Conservation (phyloP, 345 rosid species). For the Populus euphratica region DNA sequence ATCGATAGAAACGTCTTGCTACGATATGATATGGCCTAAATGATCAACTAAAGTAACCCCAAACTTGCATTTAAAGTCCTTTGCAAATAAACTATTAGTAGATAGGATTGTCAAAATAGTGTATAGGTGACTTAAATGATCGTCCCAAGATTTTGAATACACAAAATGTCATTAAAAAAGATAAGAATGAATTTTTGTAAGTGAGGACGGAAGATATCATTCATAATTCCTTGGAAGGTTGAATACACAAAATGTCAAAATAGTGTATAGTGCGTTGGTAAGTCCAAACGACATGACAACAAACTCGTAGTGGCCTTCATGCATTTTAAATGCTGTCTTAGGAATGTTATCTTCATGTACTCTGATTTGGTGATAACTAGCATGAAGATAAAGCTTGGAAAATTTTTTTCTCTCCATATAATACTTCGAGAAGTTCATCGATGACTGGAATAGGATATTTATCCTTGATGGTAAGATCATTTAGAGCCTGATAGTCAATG, state of each 20-base stretch:
- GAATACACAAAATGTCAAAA: no score
- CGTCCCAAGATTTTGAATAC: background rate
- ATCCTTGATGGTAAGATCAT: background rate
- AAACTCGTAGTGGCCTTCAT: background rate
- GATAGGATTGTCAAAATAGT: background rate
- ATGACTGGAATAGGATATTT: background rate
- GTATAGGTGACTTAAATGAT: background rate
- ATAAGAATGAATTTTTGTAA: background rate
- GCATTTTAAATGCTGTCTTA: background rate
- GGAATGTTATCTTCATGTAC: no score
- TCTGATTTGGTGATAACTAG: background rate
- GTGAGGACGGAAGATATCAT: background rate
- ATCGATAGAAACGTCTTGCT: background rate
- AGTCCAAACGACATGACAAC: no score
- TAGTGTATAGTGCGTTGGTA: no score
- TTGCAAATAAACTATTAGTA: no score
- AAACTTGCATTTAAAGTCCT: background rate
- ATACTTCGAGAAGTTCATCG: background rate
- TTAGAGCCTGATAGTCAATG: no score
- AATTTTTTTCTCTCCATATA: background rate
- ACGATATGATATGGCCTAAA: background rate
- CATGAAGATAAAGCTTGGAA: background rate
- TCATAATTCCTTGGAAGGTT: no score
- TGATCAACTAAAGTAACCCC: background rate
- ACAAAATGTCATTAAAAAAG: background rate